A percentile compares a stretch with the other conserved stretches of the same genome.
Evolutionary conservation across 441 rosid genomes (phyloP).

Genomic region (Daphne laureola): DNA sequence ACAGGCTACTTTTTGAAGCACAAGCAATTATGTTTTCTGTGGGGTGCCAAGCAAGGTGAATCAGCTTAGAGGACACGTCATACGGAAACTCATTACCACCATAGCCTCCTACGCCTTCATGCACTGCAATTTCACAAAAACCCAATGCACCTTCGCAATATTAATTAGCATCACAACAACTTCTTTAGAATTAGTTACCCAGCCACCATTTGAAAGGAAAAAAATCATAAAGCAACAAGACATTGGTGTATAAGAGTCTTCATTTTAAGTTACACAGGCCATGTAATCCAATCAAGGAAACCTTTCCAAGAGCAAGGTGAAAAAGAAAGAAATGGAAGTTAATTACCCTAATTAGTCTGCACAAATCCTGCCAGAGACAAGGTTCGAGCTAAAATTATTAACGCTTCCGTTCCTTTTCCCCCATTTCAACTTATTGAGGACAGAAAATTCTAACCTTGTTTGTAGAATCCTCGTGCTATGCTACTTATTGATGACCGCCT

Average conservation of each 20-base stretch:
- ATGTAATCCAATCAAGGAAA: too few species aligned
- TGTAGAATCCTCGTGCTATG: constrained; percentile 46
- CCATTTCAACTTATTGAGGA: too few species aligned
- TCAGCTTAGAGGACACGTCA: constrained; percentile 40
- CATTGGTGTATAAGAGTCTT: too few species aligned
- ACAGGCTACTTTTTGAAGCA: constrained; percentile 54
- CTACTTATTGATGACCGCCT: constrained; percentile 58
- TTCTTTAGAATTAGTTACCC: too few species aligned
- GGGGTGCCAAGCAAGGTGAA: constrained; percentile 64
- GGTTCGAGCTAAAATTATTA: not conserved
- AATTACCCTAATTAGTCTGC: too few species aligned
- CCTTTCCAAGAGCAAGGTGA: too few species aligned
- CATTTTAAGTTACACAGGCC: too few species aligned
- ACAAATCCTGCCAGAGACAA: not conserved
- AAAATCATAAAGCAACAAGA: too few species aligned
- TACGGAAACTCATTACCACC: constrained; percentile 20
- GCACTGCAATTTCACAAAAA: constrained; percentile 22
- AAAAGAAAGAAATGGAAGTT: too few species aligned
- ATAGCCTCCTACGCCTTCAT: constrained; percentile 25
- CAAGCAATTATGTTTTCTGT: constrained; percentile 45
- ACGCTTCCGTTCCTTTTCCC: not conserved
- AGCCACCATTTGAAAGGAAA: too few species aligned
- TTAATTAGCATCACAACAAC: not conserved
- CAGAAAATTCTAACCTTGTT: constrained; percentile 31
- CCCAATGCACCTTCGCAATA: not conserved